Conservation (phyloP, 441 rosid species). For the Populus hybrid region DNA sequence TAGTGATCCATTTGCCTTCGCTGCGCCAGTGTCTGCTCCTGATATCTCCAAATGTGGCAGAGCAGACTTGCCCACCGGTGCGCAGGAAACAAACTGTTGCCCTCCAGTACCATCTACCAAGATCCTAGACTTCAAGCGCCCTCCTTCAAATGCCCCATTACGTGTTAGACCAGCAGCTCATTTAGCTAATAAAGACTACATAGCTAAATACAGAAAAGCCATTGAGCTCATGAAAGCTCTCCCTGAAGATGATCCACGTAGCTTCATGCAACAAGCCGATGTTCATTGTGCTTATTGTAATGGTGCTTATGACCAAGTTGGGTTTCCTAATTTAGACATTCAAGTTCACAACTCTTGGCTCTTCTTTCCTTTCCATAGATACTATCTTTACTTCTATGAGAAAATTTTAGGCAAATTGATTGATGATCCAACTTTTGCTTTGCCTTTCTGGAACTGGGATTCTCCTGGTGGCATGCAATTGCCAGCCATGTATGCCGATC, state of each 20-base stretch:
- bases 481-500: constrained; percentile 38
- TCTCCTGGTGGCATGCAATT: constrained; percentile 53
- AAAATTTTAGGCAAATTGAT: constrained; percentile 52
- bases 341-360: constrained; percentile 63
- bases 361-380: constrained; percentile 61
- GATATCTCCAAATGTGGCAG: constrained; percentile 37
- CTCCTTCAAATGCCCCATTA: constrained; percentile 24
- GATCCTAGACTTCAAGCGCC: constrained; percentile 43
- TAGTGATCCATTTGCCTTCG: constrained; percentile 19
- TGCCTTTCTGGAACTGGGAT: constrained; percentile 74
- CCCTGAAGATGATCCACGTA: constrained; percentile 58
- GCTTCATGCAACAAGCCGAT: constrained; percentile 55
- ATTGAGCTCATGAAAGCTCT: constrained; percentile 60
- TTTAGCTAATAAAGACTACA: constrained; percentile 32
- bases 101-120: constrained; percentile 39
- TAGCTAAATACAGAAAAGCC: constrained; percentile 51
- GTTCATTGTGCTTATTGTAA: constrained; percentile 66
- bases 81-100: constrained; percentile 44
- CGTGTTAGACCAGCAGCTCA: constrained; percentile 57
- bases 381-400: constrained; percentile 52
- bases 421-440: constrained; percentile 48
- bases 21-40: constrained; percentile 37
- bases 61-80: constrained; percentile 39
- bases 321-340: constrained; percentile 50
- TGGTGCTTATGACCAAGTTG: constrained; percentile 54